Evolutionary conservation across 768 basidiomycete species (phyloP).

Genomic region (Boletus huronensis): DNA sequence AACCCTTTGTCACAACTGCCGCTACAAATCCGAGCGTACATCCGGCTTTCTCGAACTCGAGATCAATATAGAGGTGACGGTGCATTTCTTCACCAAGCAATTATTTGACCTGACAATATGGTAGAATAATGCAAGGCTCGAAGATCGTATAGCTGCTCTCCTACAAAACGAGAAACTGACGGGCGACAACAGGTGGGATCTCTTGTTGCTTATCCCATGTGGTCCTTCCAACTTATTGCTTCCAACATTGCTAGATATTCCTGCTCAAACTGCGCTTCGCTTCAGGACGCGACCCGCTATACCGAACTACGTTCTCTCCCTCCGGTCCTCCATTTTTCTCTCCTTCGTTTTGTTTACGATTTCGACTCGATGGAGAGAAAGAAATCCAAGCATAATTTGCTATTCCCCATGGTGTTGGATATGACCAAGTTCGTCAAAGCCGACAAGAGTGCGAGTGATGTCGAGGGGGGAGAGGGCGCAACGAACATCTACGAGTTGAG

Average conservation of each 20-base stretch:
- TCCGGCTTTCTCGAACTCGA: slow-evolving; percentile 87
- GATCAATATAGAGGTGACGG: slow-evolving; percentile 67
- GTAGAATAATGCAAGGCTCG: slow-evolving; percentile 69
- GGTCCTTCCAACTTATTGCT: background rate
- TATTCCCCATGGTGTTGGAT: slow-evolving; percentile 71
- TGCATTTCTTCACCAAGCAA: background rate
- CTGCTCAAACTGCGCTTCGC: slow-evolving; percentile 68
- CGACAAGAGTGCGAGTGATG: slow-evolving; percentile 25
- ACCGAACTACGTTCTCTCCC: slow-evolving; percentile 70
- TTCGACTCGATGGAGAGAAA: slow-evolving; percentile 72
- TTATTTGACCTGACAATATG: background rate
- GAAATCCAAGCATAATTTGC: slow-evolving; percentile 79
- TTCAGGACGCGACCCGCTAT: slow-evolving; percentile 79
- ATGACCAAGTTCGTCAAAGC: slow-evolving; percentile 61
- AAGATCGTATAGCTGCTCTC: slow-evolving; percentile 64
- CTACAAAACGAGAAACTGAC: slow-evolving; percentile 69
- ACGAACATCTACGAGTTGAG: slow-evolving; percentile 70
- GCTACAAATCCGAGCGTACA: slow-evolving; percentile 60
- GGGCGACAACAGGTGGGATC: slow-evolving; percentile 75
- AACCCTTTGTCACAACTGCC: slow-evolving; percentile 73
- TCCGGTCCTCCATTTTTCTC: slow-evolving; percentile 85
- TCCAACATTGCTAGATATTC: slow-evolving; percentile 53
- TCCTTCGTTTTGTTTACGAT: slow-evolving; percentile 93
- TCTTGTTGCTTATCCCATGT: background rate
- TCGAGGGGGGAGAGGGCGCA: slow-evolving; percentile 12